Evolutionary conservation across 208 protist genomes (phyloP).

Genomic region (Acanthamoeba royreba): DNA sequence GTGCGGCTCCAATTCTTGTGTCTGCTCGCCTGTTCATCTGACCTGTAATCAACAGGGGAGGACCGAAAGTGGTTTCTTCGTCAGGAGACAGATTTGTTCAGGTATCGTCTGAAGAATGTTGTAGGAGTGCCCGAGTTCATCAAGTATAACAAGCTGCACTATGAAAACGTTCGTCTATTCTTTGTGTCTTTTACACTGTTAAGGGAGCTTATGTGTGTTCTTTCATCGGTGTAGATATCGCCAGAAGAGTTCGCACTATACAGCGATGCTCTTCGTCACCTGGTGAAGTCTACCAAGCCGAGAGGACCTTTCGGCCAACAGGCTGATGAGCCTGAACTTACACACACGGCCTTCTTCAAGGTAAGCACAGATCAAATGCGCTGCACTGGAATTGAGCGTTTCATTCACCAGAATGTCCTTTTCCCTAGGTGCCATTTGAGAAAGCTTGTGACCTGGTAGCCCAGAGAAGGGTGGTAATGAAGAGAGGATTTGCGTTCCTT

Average conservation of each 20-base stretch:
- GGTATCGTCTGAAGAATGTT: neutral
- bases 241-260: neutral
- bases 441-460: slow-evolving; percentile 12
- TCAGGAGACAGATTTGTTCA: neutral
- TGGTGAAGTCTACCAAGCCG: neutral
- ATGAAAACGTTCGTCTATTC: neutral
- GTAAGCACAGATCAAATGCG: neutral
- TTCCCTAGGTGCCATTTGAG: neutral
- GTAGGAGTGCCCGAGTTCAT: neutral
- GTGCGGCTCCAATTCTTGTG: neutral
- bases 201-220: neutral
- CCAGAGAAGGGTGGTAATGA: neutral
- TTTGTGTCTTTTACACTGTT: neutral
- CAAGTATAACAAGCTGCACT: neutral
- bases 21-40: neutral
- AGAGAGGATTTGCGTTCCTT: neutral
- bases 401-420: neutral
- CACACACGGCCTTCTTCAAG: neutral
- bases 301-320: neutral
- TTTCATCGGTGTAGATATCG: neutral
- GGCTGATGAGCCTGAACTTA: neutral
- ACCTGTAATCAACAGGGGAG: neutral
- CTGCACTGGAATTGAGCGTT: neutral
- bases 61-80: slow-evolving; percentile 17
- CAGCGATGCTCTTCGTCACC: neutral